Evolutionary conservation across 495 filamentous ascomycete species (phyloP).

Genomic region (Tuber calosporum): DNA sequence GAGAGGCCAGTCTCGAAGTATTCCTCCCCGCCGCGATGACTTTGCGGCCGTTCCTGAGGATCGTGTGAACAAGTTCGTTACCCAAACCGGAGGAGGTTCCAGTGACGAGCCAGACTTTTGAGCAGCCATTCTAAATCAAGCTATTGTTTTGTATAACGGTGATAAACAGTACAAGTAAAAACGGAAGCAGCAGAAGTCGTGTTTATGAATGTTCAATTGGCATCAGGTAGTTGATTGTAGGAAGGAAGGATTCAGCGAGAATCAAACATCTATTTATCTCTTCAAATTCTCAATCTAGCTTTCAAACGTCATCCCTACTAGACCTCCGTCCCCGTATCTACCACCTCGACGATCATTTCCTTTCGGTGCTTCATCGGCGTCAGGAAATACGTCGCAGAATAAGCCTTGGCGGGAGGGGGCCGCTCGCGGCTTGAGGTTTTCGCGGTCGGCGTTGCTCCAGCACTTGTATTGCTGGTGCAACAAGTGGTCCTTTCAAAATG

Average conservation of each 20-base stretch:
- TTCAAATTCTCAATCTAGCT: neutral
- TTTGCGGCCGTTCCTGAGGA: constrained; percentile 50
- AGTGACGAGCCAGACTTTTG: constrained; percentile 49
- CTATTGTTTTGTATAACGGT: neutral
- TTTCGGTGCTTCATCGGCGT: neutral
- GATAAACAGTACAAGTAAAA: neutral
- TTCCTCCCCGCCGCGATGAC: constrained; percentile 54
- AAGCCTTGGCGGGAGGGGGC: neutral
- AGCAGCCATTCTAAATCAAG: constrained; percentile 13
- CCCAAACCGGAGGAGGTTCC: constrained; percentile 50
- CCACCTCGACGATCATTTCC: neutral
- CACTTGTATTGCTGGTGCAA: too few relatives aligned
- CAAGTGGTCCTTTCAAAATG: neutral
- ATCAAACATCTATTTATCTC: neutral
- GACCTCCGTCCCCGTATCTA: neutral
- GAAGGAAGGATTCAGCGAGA: neutral
- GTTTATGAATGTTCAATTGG: neutral
- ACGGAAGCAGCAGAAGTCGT: neutral
- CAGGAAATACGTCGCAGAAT: neutral
- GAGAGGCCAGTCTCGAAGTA: constrained; percentile 43
- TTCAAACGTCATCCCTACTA: neutral
- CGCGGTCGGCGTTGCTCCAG: neutral
- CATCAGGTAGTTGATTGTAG: neutral
- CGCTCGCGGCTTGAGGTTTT: neutral
- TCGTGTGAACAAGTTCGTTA: constrained; percentile 44